A percentile compares a stretch with the other conserved stretches of the same genome.
Conservation (phyloP, 2,329 filamentous ascomycete genomes). For the Colletotrichum gloeosporioides region DNA sequence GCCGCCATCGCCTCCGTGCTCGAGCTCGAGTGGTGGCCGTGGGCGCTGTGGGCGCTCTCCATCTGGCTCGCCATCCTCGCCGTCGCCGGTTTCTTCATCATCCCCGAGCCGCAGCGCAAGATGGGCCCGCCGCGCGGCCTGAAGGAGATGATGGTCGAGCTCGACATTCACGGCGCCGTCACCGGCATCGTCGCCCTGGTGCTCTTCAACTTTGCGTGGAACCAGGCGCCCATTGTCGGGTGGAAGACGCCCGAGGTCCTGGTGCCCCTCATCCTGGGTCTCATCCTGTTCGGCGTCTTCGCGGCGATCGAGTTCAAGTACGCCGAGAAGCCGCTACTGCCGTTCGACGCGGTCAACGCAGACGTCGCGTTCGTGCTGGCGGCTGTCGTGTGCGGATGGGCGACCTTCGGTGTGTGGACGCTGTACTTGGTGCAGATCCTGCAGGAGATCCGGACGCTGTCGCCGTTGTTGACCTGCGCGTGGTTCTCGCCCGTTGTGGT, state of each 20-base stretch:
- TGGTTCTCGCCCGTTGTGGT: constrained; percentile 51
- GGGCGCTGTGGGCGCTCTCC: constrained; percentile 50
- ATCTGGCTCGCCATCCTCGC: constrained; percentile 39
- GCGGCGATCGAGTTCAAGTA: constrained; percentile 58
- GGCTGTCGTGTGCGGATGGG: constrained; percentile 60
- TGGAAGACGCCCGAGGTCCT: constrained; percentile 65
- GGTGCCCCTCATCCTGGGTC: constrained; percentile 60
- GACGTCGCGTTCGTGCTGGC: constrained; percentile 61
- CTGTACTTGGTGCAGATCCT: constrained; percentile 58
- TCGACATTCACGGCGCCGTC: constrained; percentile 45
- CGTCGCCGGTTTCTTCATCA: constrained; percentile 33
- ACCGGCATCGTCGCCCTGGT: constrained; percentile 60
- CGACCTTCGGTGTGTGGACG: constrained; percentile 59
- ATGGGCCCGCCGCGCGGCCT: constrained; percentile 4
- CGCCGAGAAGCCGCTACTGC: constrained; percentile 59
- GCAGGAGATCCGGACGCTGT: constrained; percentile 44
- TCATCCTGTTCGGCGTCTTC: constrained; percentile 60
- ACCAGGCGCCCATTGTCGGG: constrained; percentile 64
- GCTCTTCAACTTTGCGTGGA: constrained; percentile 72
- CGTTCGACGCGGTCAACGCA: constrained; percentile 53
- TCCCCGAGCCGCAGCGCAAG: constrained; percentile 35
- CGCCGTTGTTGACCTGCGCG: constrained; percentile 48
- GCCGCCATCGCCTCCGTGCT: constrained; percentile 46
- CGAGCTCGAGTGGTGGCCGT: constrained; percentile 50
- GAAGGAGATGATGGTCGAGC: constrained; percentile 28